These are phyloP conservation scores for Schizochytrium sp. DNA, from an alignment of 108 stramenopile species.

Conservation along the genomic window DNA sequence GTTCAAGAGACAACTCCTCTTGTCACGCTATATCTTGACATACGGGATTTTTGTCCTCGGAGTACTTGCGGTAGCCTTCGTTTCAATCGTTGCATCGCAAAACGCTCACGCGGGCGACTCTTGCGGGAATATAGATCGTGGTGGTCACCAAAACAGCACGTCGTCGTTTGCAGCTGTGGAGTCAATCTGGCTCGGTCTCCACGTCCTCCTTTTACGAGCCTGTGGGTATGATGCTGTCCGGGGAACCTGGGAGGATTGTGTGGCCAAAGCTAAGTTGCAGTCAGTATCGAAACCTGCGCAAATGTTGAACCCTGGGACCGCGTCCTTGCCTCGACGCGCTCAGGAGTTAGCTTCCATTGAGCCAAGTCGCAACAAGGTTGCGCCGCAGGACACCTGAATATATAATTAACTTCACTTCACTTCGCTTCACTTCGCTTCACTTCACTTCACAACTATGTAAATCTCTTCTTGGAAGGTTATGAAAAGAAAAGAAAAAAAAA, in stretches of 20 bases:
- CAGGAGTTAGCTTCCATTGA: neutral
- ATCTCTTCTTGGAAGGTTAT: too few relatives aligned
- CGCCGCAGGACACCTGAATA: neutral
- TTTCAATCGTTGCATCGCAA: neutral
- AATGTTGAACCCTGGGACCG: neutral
- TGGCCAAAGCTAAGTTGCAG: neutral
- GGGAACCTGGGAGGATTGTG: neutral
- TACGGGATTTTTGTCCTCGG: neutral
- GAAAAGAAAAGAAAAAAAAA: too few relatives aligned
- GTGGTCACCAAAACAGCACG: neutral
- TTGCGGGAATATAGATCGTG: neutral
- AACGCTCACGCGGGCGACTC: neutral
- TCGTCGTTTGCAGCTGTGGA: neutral
- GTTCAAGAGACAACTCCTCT: too few relatives aligned
- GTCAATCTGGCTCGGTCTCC: neutral
- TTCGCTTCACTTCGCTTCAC: neutral
- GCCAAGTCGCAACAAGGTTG: neutral
- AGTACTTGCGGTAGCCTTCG: neutral
- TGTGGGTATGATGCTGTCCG: neutral
- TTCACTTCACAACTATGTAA: neutral
- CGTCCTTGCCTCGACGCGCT: neutral
- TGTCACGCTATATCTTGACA: neutral
- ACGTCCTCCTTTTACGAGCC: neutral
- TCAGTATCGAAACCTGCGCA: neutral
- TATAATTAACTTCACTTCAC: neutral